A percentile compares a stretch with the other conserved stretches of the same genome.
Evolutionary conservation across 129 eudicot genomes (phyloP).

Genomic region (Tagetes patula): DNA sequence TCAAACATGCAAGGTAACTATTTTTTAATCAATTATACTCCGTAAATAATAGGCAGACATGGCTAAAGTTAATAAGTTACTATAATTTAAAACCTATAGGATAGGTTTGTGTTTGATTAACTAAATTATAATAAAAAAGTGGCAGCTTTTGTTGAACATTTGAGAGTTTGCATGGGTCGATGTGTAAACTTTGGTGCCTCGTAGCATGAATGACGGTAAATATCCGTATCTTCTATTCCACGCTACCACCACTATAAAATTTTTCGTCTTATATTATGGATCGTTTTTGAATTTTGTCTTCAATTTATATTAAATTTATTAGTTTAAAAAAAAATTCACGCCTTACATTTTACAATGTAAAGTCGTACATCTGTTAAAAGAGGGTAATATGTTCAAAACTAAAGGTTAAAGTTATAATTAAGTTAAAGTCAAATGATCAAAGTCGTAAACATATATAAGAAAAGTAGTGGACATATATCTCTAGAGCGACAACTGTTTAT

Average conservation of each 20-base stretch:
- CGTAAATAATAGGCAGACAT: slow-evolving; percentile 19
- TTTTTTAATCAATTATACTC: not conserved
- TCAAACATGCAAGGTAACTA: slow-evolving; percentile 25
- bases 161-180: slow-evolving; percentile 14
- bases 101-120: slow-evolving; percentile 24
- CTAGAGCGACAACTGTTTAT: too few relatives aligned
- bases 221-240: slow-evolving; percentile 43
- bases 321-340: too few relatives aligned
- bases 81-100: slow-evolving; percentile 10
- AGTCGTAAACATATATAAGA: too few relatives aligned
- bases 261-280: too few relatives aligned
- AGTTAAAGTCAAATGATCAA: too few relatives aligned
- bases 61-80: slow-evolving; percentile 3
- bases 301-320: too few relatives aligned
- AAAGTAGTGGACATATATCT: too few relatives aligned
- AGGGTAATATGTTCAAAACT: too few relatives aligned
- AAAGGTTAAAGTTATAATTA: too few relatives aligned
- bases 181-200: slow-evolving; percentile 25
- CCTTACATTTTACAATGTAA: too few relatives aligned
- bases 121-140: not conserved
- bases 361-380: too few relatives aligned
- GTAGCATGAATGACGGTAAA: slow-evolving; percentile 41
- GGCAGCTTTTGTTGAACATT: slow-evolving; percentile 27
- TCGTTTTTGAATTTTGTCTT: too few relatives aligned
- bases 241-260: slow-evolving; percentile 15